phyloP scores from a whole-genome alignment of 768 basidiomycete species.

The Leucocoprinus sp. region DNA sequence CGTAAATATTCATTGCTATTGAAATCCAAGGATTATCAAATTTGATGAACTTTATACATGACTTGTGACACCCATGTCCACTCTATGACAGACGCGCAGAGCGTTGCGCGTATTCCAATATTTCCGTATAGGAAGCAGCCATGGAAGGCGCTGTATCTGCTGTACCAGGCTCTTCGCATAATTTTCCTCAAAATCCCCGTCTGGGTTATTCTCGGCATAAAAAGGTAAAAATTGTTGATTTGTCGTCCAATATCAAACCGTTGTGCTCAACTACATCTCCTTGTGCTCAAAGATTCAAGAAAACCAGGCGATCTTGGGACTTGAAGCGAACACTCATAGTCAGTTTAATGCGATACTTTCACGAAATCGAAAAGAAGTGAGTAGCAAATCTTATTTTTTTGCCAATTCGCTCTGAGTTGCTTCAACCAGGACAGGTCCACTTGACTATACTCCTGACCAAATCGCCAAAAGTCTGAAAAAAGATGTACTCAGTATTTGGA shows the following conservation, averaged over 20 bases:
- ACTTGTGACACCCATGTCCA: no score
- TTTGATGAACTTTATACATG: no score
- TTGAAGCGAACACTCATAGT: slow-evolving; percentile 30
- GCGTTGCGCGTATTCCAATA: no score
- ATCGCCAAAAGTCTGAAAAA: slow-evolving; percentile 30
- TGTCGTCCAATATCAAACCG: background rate
- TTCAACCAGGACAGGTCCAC: slow-evolving; percentile 27
- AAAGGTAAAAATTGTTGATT: slow-evolving; percentile 20
- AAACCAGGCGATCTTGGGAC: slow-evolving; percentile 40
- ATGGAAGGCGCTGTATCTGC: background rate
- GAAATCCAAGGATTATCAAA: no score
- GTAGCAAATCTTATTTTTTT: background rate
- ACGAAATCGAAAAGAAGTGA: slow-evolving; percentile 21
- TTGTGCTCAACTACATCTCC: background rate
- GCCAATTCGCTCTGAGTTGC: no score
- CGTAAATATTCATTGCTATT: no score
- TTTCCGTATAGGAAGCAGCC: background rate
- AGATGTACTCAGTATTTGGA: slow-evolving; percentile 40
- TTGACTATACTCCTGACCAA: slow-evolving; percentile 27
- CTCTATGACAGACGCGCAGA: no score
- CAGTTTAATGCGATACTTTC: slow-evolving; percentile 24
- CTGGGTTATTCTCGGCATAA: slow-evolving; percentile 34
- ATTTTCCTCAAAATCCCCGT: slow-evolving; percentile 38
- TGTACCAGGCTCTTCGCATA: slow-evolving; percentile 21
- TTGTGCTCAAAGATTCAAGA: slow-evolving; percentile 23